Percentiles rank a stretch among this genome's conserved stretches.
Conservation (phyloP, 345 rosid genomes). For the Salix dunnii region DNA sequence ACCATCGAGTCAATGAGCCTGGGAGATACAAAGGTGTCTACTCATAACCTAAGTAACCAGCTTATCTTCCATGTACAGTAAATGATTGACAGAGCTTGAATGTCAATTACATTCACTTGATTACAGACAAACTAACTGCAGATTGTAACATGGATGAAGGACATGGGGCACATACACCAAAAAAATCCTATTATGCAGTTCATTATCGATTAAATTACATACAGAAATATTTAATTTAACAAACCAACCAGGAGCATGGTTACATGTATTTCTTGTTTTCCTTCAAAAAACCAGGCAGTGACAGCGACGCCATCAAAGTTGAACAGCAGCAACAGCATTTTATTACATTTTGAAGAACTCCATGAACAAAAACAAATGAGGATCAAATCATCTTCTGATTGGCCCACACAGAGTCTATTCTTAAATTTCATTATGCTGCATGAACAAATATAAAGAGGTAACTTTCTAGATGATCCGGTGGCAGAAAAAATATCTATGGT, state of each 20-base stretch:
- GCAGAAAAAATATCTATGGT: background rate
- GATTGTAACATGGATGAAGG: background rate
- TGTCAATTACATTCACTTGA: background rate
- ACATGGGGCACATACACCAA: background rate
- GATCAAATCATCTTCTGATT: background rate
- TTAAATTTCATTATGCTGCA: background rate
- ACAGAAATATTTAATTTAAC: background rate
- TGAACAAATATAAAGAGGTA: background rate
- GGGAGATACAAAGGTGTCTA: background rate
- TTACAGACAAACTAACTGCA: background rate
- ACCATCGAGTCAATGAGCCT: background rate
- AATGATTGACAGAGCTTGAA: too few relatives aligned
- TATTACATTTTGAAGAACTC: background rate
- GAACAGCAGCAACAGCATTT: background rate
- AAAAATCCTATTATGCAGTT: background rate
- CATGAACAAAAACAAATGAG: background rate
- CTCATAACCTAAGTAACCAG: too few relatives aligned
- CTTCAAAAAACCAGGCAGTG: background rate
- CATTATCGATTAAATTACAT: background rate
- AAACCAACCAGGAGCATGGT: background rate
- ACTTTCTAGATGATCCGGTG: background rate
- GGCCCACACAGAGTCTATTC: background rate
- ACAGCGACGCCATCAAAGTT: background rate
- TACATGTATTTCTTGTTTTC: background rate
- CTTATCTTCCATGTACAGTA: too few relatives aligned